Percentiles rank a stretch among this genome's conserved stretches.
Conservation (phyloP, 2,329 filamentous ascomycete species). For the Botrytis hyacinthi region DNA sequence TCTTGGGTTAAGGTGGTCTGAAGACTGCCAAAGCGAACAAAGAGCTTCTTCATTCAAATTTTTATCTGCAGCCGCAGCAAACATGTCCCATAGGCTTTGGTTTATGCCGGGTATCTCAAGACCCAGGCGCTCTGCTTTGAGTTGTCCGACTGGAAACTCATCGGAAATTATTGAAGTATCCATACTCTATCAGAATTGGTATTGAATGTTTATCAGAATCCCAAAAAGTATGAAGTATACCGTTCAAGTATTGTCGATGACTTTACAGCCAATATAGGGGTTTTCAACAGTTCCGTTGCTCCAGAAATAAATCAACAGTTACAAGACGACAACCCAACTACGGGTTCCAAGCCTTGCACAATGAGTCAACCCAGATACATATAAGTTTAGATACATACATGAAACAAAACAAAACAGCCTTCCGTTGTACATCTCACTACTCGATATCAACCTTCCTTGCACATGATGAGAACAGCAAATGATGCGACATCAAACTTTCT, state of each 20-base stretch:
- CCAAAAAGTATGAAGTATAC: background rate
- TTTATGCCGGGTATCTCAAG: background rate
- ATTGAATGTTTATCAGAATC: background rate
- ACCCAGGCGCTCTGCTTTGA: background rate
- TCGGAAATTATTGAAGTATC: background rate
- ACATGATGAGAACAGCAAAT: background rate
- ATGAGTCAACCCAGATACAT: background rate
- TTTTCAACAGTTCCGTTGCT: background rate
- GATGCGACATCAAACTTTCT: background rate
- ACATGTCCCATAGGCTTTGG: conserved; percentile 20
- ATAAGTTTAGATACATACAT: background rate
- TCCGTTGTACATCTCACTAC: background rate
- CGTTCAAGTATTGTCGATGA: background rate
- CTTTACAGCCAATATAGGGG: background rate
- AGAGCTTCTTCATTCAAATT: conserved; percentile 14
- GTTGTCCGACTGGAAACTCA: no score
- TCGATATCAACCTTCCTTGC: background rate
- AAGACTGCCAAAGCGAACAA: conserved; percentile 17
- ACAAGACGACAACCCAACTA: background rate
- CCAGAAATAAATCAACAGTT: background rate
- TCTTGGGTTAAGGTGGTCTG: background rate
- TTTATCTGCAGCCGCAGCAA: conserved; percentile 1
- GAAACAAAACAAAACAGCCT: background rate
- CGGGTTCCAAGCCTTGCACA: background rate
- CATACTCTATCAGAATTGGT: background rate